These are phyloP conservation scores for Penstemon davidsonii DNA, from an alignment of 257 asterid species.

Conservation along the genomic window DNA sequence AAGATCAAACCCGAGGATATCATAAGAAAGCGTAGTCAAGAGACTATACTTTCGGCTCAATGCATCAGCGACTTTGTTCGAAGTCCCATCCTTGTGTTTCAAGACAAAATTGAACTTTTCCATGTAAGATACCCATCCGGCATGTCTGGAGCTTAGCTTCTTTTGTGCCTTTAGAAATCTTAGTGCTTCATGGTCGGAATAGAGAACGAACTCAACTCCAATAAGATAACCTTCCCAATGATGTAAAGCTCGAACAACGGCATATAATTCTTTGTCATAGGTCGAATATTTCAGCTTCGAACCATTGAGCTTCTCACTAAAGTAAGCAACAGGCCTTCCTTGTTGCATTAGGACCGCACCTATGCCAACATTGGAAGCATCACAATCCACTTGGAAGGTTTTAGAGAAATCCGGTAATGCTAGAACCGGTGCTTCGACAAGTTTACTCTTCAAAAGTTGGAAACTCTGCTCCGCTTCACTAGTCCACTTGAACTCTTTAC, in stretches of 20 bases:
- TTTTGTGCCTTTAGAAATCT: background rate
- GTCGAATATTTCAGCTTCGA: background rate
- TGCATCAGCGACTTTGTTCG: slow-evolving; percentile 5
- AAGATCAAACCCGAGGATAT: background rate
- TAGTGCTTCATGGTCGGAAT: background rate
- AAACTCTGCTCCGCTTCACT: background rate
- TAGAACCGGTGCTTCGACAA: background rate
- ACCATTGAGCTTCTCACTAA: slow-evolving; percentile 5
- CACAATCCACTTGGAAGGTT: slow-evolving; percentile 9
- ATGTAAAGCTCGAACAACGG: background rate
- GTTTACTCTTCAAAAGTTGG: background rate
- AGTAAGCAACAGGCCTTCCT: background rate
- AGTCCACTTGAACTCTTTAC: background rate
- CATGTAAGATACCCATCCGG: background rate
- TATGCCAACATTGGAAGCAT: slow-evolving; percentile 4
- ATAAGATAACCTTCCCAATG: background rate
- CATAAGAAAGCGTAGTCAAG: background rate
- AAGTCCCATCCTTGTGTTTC: slow-evolving; percentile 2
- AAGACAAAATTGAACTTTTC: background rate
- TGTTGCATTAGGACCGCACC: background rate
- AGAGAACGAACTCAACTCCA: background rate
- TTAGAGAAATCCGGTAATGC: background rate
- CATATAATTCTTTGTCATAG: slow-evolving; percentile 3
- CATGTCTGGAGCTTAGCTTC: background rate
- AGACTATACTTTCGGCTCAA: background rate